Evolutionary conservation across 1,284 basidiomycete species (phyloP), one percentile per base, ranked within the genome.

Genomic region (Rhodofomes roseus): DNA sequence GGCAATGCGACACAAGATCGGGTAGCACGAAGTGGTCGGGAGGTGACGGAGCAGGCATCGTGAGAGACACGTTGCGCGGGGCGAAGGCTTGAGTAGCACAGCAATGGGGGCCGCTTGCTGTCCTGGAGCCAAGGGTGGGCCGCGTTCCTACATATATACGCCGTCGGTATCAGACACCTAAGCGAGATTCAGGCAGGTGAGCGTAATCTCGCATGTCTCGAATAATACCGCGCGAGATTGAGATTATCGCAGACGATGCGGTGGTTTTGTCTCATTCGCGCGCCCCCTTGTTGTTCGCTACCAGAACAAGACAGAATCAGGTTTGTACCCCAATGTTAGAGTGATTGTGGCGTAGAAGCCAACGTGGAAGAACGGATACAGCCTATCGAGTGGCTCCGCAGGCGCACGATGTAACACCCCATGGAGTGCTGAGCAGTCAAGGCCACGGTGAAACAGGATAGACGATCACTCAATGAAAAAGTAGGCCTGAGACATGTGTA

Each of bases 1-100:
- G 75, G 67, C 86, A 89, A 63, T 85, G 79, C 0, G 79, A 78
- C 40, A 87, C 77, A 60, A 89, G 81, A 71, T 89, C 85, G 40
- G 87, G 87, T 57, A 89, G 79, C 58, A 83, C 72, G 71, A 87
- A 86, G 43, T 61, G 58, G 37, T 57, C 54, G 7, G 66, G 57
- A 14, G 50, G 34, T 22, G 53, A 52, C 20, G 50, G 34, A 37
- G 9, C 31, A n/a, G 34, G 31, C 34, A 52, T 52, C 31, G 14
- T 25, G 50, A 52, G 18, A n/a, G 34, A 25, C 31, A 52, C 3
- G 46, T 27, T 27, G 27, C 8, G 16, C 46, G 11, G 16, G 46
- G 46, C 8, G 22, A 16, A 23, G 46, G 12, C 46, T n/a, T 2
- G 25, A 14, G 44, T 5, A 5, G 22, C 9, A 46, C 44, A 25